A percentile compares a stretch with the other conserved stretches of the same genome.
phyloP scores from a whole-genome alignment of 495 filamentous ascomycete genomes.

The Echria macrotheca region DNA sequence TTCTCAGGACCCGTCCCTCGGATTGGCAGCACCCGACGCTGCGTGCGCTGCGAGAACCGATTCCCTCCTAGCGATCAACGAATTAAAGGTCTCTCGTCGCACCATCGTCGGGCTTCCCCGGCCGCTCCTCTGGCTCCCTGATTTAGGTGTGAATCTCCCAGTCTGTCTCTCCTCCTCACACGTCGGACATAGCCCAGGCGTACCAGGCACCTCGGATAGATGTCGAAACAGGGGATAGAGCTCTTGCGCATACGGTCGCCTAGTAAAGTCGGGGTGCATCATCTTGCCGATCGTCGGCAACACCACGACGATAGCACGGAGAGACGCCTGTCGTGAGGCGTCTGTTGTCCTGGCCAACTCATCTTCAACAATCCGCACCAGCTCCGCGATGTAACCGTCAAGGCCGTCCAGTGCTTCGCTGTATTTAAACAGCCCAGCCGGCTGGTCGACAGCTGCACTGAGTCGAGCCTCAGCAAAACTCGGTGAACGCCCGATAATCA shows the following conservation, averaged over 20 bases:
- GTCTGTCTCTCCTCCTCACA: slow-evolving; percentile 26
- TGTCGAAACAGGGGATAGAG: slow-evolving; percentile 28
- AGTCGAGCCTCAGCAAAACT: slow-evolving; percentile 25
- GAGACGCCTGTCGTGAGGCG: slow-evolving; percentile 7
- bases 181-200: slow-evolving; percentile 19
- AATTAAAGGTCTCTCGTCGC: slow-evolving; percentile 8
- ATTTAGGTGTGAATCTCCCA: slow-evolving; percentile 10
- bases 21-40: no score
- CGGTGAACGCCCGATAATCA: slow-evolving; percentile 29
- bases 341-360: slow-evolving; percentile 7
- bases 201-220: slow-evolving; percentile 21
- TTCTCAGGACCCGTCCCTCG: no score
- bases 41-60: not conserved
- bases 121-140: slow-evolving; percentile 2
- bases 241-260: slow-evolving; percentile 23
- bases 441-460: not conserved
- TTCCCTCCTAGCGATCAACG: slow-evolving; percentile 4
- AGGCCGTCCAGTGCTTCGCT: slow-evolving; percentile 21
- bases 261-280: slow-evolving; percentile 21
- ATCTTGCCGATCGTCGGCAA: slow-evolving; percentile 22
- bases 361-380: slow-evolving; percentile 13
- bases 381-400: slow-evolving; percentile 15
- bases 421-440: slow-evolving; percentile 22
- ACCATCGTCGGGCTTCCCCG: slow-evolving; percentile 15
- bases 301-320: slow-evolving; percentile 19